Conservation (phyloP, 2,329 filamentous ascomycete species). For the Canariomyces notabilis region DNA sequence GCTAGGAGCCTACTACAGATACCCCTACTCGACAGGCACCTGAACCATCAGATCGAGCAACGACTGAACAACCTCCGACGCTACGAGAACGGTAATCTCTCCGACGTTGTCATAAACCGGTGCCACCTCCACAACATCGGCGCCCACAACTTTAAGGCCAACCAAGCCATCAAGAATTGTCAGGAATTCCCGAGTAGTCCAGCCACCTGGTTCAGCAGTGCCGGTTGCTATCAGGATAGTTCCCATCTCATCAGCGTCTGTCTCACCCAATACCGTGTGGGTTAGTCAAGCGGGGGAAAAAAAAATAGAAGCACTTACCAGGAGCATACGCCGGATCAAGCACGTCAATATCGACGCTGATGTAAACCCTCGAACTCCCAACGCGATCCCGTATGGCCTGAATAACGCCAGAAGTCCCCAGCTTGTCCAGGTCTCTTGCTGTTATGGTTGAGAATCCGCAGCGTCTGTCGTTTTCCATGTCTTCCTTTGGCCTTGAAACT, state of each 20-base stretch:
- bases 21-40: conserved; percentile 4
- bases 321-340: conserved; percentile 66
- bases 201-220: conserved; percentile 74
- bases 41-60: conserved; percentile 22
- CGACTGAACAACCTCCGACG: conserved; percentile 54
- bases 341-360: conserved; percentile 77
- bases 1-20: too few species aligned
- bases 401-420: conserved; percentile 61
- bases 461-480: conserved; percentile 50
- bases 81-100: conserved; percentile 68
- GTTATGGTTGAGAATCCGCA: conserved; percentile 56
- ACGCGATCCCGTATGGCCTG: conserved; percentile 56
- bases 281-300: background rate
- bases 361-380: conserved; percentile 53
- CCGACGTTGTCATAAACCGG: conserved; percentile 70
- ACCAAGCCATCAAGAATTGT: conserved; percentile 67
- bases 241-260: background rate
- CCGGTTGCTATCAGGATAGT: conserved; percentile 59
- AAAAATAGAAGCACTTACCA: conserved; percentile 36
- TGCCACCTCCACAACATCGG: conserved; percentile 75
- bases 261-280: background rate
- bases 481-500: conserved; percentile 42
- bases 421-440: conserved; percentile 64
- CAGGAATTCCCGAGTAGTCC: conserved; percentile 74
- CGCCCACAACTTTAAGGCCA: conserved; percentile 67